Evolutionary conservation across 495 filamentous ascomycete genomes (phyloP).

Genomic region (Amphirosellinia nigrospora): DNA sequence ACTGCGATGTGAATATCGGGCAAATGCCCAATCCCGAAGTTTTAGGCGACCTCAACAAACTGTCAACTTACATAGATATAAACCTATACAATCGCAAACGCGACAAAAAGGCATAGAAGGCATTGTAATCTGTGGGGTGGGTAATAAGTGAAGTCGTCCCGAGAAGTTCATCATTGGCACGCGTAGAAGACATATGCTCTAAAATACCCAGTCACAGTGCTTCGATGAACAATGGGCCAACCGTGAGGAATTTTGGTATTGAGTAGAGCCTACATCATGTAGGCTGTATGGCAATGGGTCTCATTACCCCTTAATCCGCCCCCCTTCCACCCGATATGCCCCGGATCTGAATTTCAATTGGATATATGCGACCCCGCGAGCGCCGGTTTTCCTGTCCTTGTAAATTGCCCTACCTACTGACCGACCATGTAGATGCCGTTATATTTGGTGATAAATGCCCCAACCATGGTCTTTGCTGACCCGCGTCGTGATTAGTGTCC

Average conservation of each 20-base stretch:
- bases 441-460: slow-evolving; percentile 8
- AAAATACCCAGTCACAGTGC: neutral
- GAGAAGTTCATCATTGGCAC: neutral
- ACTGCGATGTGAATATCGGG: neutral
- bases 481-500: neutral
- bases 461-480: slow-evolving; percentile 8
- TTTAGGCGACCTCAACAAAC: neutral
- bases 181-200: no score
- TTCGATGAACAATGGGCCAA: neutral
- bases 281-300: neutral
- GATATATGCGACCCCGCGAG: slow-evolving; percentile 18
- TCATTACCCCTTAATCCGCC: neutral
- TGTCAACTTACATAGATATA: neutral
- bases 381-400: slow-evolving; percentile 23
- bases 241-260: neutral
- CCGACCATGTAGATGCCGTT: slow-evolving; percentile 24
- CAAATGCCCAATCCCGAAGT: neutral
- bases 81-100: neutral
- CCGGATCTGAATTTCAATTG: slow-evolving; percentile 11
- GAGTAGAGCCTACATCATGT: neutral
- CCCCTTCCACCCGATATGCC: neutral
- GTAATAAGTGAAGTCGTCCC: neutral
- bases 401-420: slow-evolving; percentile 20
- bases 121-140: neutral
- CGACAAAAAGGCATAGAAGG: neutral